phyloP scores from a whole-genome alignment of 1,284 basidiomycete genomes.

The Microbotryomycetes sp. region DNA sequence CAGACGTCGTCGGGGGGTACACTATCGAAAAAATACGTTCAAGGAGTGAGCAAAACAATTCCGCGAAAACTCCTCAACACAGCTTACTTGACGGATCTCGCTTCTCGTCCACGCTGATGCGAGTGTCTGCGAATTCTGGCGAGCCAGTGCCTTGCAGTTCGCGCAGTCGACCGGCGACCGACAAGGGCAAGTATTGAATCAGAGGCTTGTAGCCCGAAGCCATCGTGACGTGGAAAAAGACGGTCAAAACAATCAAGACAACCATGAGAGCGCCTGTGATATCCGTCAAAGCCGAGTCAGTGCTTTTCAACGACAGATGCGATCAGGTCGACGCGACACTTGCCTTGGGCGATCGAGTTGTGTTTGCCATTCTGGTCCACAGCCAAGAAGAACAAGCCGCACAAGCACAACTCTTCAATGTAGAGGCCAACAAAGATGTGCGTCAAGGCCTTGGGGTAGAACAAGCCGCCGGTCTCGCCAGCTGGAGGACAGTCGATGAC shows the following conservation, averaged over 20 bases:
- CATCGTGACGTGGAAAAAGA: constrained; percentile 40
- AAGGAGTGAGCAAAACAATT: too few species aligned
- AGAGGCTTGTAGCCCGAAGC: constrained; percentile 49
- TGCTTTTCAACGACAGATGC: background rate
- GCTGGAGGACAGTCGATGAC: constrained; percentile 61
- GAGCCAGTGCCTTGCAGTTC: background rate
- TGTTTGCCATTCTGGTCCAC: constrained; percentile 50
- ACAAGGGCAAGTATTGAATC: constrained; percentile 48
- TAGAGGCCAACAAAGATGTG: constrained; percentile 84
- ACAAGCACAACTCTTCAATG: constrained; percentile 66
- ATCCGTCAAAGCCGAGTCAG: background rate
- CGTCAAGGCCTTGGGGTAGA: constrained; percentile 90
- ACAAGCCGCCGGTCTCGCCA: constrained; percentile 82
- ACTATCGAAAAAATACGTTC: too few species aligned
- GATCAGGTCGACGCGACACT: background rate
- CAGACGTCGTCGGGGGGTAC: background rate
- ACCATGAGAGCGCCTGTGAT: constrained; percentile 63
- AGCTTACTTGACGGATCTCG: too few species aligned
- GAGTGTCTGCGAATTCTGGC: background rate
- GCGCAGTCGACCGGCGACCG: constrained; percentile 23
- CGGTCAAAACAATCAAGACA: constrained; percentile 67
- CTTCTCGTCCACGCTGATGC: constrained; percentile 1
- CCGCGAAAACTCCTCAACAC: too few species aligned
- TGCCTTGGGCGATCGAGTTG: constrained; percentile 54
- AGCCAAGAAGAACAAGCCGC: constrained; percentile 78